These are phyloP conservation scores for Solanum lignicaule DNA, from an alignment of 257 asterid species.

Conservation along the genomic window DNA sequence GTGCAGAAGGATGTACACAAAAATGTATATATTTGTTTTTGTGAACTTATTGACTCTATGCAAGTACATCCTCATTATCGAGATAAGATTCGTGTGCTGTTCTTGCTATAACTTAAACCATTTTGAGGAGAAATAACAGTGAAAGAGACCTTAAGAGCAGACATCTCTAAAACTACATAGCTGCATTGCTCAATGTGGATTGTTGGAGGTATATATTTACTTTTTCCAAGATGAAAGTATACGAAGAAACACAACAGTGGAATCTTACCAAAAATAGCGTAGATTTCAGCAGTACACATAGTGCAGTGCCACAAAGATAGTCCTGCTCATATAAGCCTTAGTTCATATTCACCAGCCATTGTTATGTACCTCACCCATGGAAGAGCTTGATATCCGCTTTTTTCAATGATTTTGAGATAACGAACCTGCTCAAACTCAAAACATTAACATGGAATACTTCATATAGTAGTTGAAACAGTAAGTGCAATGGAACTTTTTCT, in stretches of 20 bases:
- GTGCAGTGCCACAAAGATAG: background rate
- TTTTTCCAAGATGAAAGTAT: background rate
- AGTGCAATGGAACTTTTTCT: background rate
- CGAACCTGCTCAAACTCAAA: constrained; percentile 42
- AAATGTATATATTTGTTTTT: background rate
- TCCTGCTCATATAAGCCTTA: constrained; percentile 37
- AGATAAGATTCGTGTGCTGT: background rate
- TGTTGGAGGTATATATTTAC: background rate
- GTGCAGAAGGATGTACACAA: background rate
- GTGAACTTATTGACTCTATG: background rate
- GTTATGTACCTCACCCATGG: constrained; percentile 93
- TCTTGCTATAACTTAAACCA: background rate
- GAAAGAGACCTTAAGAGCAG: background rate
- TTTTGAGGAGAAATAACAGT: background rate
- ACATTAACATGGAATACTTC: background rate
- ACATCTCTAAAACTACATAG: background rate
- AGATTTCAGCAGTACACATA: background rate
- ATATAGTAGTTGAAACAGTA: background rate
- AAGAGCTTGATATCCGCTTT: constrained; percentile 84
- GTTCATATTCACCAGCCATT: constrained; percentile 90
- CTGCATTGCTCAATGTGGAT: background rate
- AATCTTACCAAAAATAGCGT: background rate
- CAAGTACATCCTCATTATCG: background rate
- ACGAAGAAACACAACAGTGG: background rate
- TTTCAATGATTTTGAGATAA: constrained; percentile 76